phyloP scores from a whole-genome alignment of 768 basidiomycete species.

The Termitomyces sp. region DNA sequence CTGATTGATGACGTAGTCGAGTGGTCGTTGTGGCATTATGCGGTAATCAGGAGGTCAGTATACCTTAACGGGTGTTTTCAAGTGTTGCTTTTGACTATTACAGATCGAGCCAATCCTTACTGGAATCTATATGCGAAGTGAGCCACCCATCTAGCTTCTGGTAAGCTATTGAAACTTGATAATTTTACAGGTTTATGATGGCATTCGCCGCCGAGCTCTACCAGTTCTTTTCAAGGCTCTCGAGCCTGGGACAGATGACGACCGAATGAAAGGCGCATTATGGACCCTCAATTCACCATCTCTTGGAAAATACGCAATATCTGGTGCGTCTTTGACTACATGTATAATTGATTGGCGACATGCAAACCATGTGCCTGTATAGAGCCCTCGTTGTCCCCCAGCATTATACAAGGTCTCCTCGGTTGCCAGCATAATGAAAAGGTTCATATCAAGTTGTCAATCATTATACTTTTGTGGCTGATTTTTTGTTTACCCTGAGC shows the following conservation, averaged over 20 bases:
- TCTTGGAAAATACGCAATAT: constrained; percentile 56
- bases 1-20: constrained; percentile 70
- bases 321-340: constrained; percentile 27
- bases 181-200: constrained; percentile 56
- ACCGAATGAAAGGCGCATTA: constrained; percentile 89
- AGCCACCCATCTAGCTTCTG: constrained; percentile 8
- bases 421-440: constrained; percentile 83
- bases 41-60: constrained; percentile 45
- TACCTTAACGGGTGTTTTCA: background rate
- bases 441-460: constrained; percentile 29
- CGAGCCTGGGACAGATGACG: constrained; percentile 72
- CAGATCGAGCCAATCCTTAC: constrained; percentile 44
- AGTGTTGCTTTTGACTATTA: constrained; percentile 15
- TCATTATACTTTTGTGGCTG: background rate
- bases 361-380: constrained; percentile 12
- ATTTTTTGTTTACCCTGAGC: constrained; percentile 29
- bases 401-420: constrained; percentile 60
- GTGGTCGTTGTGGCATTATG: constrained; percentile 79
- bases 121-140: constrained; percentile 51
- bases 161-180: background rate
- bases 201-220: constrained; percentile 58
- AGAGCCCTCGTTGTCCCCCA: constrained; percentile 63
- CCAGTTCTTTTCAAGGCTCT: constrained; percentile 55
- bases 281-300: constrained; percentile 68
- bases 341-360: background rate